A percentile compares a stretch with the other conserved stretches of the same genome.
Evolutionary conservation across 2,329 filamentous ascomycete genomes (phyloP).

Genomic region (Neofusicoccum laricinum): DNA sequence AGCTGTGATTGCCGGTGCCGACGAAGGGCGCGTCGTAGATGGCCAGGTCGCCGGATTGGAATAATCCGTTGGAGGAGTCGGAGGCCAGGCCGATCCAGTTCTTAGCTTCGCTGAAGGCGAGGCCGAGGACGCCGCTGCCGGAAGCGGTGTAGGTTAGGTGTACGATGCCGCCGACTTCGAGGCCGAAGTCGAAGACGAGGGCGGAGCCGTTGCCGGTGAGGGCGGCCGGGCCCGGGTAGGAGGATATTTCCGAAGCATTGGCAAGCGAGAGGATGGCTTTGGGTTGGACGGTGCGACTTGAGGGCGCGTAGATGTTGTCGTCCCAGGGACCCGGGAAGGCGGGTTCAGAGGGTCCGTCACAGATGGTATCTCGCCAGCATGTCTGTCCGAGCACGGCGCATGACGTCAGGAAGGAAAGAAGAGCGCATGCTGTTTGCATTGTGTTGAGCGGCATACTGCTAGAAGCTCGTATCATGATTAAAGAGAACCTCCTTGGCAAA

Average conservation of each 20-base stretch:
- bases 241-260: conserved; percentile 30
- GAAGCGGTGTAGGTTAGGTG: conserved; percentile 49
- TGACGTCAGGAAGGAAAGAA: not conserved
- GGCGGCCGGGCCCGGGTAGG: conserved; percentile 26
- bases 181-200: conserved; percentile 59
- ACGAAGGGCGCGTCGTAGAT: conserved; percentile 44
- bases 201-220: conserved; percentile 49
- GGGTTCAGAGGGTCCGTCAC: conserved; percentile 47
- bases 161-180: conserved; percentile 57
- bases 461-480: not conserved
- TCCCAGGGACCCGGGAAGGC: conserved; percentile 60
- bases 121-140: conserved; percentile 35
- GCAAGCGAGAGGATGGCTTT: conserved; percentile 40
- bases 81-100: conserved; percentile 43
- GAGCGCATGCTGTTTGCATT: not conserved
- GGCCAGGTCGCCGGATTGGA: conserved; percentile 42
- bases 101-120: conserved; percentile 43
- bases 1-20: conserved; percentile 32
- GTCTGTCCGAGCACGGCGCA: not conserved
- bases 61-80: conserved; percentile 43
- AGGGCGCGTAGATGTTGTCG: conserved; percentile 55
- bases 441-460: not conserved
- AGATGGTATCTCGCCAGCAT: conserved; percentile 58
- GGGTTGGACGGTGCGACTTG: conserved; percentile 51
- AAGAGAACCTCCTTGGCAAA: not conserved